Evolutionary conservation across 106 monocot genomes (phyloP).

Genomic region (Posidonia australis): DNA sequence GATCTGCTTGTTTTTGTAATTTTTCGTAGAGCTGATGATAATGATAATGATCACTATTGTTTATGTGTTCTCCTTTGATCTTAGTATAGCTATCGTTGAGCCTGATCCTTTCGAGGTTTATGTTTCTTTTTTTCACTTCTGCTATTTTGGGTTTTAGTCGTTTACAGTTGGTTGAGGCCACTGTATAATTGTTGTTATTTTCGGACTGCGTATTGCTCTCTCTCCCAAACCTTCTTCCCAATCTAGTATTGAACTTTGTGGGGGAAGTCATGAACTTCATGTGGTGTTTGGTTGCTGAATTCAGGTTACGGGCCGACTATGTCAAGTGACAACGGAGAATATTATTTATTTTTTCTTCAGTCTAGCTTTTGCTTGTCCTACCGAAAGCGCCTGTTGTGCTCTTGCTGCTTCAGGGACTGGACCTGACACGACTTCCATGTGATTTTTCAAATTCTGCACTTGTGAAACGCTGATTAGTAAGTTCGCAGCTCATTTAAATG

Average conservation of each 20-base stretch:
- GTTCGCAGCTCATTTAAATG: not conserved
- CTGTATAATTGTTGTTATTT: too few species aligned
- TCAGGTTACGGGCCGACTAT: conserved; percentile 1
- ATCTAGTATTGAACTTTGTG: not conserved
- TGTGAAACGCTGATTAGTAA: not conserved
- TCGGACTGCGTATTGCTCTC: too few species aligned
- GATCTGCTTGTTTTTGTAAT: too few species aligned
- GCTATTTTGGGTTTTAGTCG: too few species aligned
- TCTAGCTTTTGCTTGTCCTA: not conserved
- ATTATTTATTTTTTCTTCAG: not conserved
- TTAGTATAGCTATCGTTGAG: too few species aligned
- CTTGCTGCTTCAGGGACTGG: conserved; percentile 12
- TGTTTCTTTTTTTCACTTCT: too few species aligned
- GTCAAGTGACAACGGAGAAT: conserved; percentile 5
- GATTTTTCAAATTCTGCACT: conserved; percentile 8
- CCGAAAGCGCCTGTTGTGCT: conserved; percentile 8
- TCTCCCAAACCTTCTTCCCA: not conserved
- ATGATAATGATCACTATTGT: too few species aligned
- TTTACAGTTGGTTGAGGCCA: too few species aligned
- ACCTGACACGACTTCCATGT: conserved; percentile 8
- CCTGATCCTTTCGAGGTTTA: too few species aligned
- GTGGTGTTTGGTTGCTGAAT: conserved; percentile 2
- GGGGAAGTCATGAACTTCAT: not conserved
- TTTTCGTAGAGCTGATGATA: too few species aligned
- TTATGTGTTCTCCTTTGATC: too few species aligned